Evolutionary conservation across 345 rosid genomes (phyloP).

Genomic region (Physaria fendleri): DNA sequence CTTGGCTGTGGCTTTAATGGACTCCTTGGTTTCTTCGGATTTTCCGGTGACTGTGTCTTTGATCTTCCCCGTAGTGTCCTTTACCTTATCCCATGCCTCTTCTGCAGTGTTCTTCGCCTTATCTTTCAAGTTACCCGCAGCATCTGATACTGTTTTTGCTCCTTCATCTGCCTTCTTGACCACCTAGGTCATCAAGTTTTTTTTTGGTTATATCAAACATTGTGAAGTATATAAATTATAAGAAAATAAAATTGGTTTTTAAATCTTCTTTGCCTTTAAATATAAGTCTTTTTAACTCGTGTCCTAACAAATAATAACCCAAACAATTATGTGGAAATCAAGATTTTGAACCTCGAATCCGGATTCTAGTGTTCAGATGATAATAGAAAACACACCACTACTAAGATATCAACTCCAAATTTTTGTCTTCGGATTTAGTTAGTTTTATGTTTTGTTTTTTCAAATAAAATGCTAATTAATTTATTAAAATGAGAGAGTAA

Average conservation of each 20-base stretch:
- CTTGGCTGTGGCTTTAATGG: conserved; percentile 26
- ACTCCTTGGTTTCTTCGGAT: conserved; percentile 30
- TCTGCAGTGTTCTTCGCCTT: conserved; percentile 32
- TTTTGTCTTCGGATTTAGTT: too few species aligned
- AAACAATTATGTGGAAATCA: too few species aligned
- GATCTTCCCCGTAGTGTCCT: conserved; percentile 31
- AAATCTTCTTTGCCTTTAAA: not conserved
- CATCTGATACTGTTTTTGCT: conserved; percentile 16
- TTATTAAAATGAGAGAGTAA: too few species aligned
- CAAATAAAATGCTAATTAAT: too few species aligned
- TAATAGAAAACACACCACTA: too few species aligned
- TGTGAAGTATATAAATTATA: not conserved
- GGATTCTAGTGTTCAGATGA: too few species aligned
- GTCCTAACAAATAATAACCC: too few species aligned
- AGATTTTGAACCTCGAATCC: too few species aligned
- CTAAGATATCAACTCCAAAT: too few species aligned
- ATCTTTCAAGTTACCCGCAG: conserved; percentile 21
- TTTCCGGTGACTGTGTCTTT: conserved; percentile 28
- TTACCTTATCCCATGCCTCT: conserved; percentile 31
- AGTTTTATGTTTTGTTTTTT: too few species aligned
- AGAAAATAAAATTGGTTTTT: not conserved
- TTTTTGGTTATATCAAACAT: not conserved
- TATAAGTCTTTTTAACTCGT: too few species aligned
- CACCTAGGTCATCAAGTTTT: not conserved
- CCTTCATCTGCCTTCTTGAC: conserved; percentile 29